A percentile compares a stretch with the other conserved stretches of the same genome.
Conservation (phyloP, 306 rosid species). For the Pueraria montana region DNA sequence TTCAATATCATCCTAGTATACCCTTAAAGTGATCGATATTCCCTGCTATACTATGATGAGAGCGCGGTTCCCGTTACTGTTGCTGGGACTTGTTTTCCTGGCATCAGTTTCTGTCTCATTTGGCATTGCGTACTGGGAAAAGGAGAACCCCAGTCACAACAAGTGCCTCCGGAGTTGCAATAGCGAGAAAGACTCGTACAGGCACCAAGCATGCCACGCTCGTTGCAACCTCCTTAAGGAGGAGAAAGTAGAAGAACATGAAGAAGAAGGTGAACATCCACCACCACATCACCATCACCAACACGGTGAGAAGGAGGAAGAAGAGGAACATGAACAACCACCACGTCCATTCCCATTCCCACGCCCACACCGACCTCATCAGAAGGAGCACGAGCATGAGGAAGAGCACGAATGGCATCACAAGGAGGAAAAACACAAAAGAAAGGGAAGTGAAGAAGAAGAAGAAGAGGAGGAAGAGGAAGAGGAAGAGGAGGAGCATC, state of each 20-base stretch:
- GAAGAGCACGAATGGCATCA: neutral
- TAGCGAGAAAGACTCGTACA: neutral
- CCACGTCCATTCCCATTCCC: neutral
- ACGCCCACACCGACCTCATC: neutral
- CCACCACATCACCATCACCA: neutral
- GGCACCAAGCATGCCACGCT: conserved; percentile 10
- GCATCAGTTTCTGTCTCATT: conserved; percentile 25
- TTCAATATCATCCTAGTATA: too few relatives aligned
- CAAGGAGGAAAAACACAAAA: neutral
- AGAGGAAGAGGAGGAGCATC: too few relatives aligned
- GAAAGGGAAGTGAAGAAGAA: neutral
- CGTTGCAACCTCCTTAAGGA: conserved; percentile 28
- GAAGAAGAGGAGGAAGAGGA: neutral
- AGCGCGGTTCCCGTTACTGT: conserved; percentile 43
- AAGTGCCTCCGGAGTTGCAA: conserved; percentile 28
- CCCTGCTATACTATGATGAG: neutral
- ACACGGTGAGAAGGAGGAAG: neutral
- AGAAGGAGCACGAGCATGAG: neutral
- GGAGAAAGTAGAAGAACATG: neutral
- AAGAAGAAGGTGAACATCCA: neutral
- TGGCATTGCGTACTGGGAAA: neutral
- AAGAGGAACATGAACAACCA: neutral
- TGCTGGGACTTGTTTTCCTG: conserved; percentile 45
- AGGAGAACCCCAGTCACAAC: neutral
- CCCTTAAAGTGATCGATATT: too few relatives aligned